Evolutionary conservation across 768 basidiomycete genomes (phyloP).

Genomic region (Polyporus arcularius): DNA sequence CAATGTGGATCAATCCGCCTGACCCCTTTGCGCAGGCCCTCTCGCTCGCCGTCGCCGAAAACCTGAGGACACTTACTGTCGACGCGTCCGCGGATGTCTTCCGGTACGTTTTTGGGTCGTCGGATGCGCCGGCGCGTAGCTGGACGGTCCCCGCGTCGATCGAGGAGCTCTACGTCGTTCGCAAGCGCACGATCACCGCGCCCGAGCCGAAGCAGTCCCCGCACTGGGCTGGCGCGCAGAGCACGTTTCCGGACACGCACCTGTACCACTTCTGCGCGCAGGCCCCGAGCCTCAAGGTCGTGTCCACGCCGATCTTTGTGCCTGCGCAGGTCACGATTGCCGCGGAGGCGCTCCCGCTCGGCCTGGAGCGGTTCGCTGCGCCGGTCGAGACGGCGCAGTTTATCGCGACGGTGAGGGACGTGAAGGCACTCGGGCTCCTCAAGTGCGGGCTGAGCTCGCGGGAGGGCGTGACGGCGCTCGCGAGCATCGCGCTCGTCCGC

Average conservation of each 20-base stretch:
- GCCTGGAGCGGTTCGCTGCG: slow-evolving; percentile 7
- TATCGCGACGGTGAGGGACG: slow-evolving; percentile 18
- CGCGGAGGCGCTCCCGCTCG: slow-evolving; percentile 12
- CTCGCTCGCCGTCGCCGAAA: slow-evolving; percentile 37
- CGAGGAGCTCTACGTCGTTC: slow-evolving; percentile 25
- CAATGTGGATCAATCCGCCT: slow-evolving; percentile 12
- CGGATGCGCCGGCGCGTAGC: slow-evolving; percentile 8
- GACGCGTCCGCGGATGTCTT: slow-evolving; percentile 46
- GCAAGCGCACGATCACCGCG: slow-evolving; percentile 13
- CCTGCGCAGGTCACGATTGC: slow-evolving; percentile 7
- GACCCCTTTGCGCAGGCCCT: slow-evolving; percentile 25
- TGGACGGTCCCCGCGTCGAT: slow-evolving; percentile 24
- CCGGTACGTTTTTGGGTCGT: slow-evolving; percentile 27
- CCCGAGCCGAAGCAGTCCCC: slow-evolving; percentile 8
- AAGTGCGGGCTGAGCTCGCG: slow-evolving; percentile 18
- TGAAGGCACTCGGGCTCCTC: slow-evolving; percentile 24
- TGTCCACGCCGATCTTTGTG: slow-evolving; percentile 16
- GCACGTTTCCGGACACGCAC: slow-evolving; percentile 24
- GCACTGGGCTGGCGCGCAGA: slow-evolving; percentile 6
- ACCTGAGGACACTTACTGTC: slow-evolving; percentile 43
- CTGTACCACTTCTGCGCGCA: slow-evolving; percentile 20
- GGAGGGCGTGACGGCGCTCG: slow-evolving; percentile 23
- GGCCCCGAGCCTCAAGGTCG: slow-evolving; percentile 13
- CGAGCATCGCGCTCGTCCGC: slow-evolving; percentile 23
- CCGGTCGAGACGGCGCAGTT: slow-evolving; percentile 19